Evolutionary conservation across 371 early-diverging fungal species (phyloP).

Genomic region (Phascolomyces articulosus): DNA sequence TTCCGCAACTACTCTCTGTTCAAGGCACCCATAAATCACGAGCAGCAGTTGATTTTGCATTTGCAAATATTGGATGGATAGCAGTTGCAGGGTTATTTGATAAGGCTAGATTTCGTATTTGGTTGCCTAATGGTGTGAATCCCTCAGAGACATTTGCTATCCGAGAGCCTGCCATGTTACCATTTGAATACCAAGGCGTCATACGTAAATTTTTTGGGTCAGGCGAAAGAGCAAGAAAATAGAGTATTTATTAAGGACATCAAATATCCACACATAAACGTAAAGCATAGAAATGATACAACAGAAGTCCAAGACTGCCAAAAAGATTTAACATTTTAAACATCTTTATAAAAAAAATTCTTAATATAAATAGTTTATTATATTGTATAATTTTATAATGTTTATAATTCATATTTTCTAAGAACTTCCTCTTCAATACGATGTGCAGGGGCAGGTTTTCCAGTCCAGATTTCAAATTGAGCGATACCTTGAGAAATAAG

Average conservation of each 20-base stretch:
- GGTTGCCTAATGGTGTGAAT: constrained; percentile 54
- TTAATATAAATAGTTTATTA: background rate
- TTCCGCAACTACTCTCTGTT: constrained; percentile 34
- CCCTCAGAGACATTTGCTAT: constrained; percentile 46
- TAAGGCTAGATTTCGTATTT: constrained; percentile 48
- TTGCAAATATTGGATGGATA: constrained; percentile 74
- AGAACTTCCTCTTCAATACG: constrained; percentile 49
- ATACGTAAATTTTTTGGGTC: constrained; percentile 52
- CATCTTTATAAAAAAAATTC: background rate
- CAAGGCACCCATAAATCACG: constrained; percentile 49
- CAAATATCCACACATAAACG: too few relatives aligned
- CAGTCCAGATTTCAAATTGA: constrained; percentile 82
- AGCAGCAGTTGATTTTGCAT: constrained; percentile 62
- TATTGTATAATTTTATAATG: background rate
- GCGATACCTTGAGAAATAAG: constrained; percentile 91
- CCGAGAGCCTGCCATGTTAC: constrained; percentile 60
- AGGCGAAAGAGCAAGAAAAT: constrained; percentile 37
- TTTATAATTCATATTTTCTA: constrained; percentile 41
- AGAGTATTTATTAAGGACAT: constrained; percentile 12
- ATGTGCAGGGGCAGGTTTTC: constrained; percentile 56
- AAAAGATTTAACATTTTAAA: too few relatives aligned
- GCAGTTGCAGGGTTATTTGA: constrained; percentile 60
- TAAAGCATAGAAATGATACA: too few relatives aligned
- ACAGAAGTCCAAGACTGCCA: too few relatives aligned
- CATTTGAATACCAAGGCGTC: constrained; percentile 60